phyloP scores from a whole-genome alignment of 352 stramenopile species.

The Phytopythium helicoides region DNA sequence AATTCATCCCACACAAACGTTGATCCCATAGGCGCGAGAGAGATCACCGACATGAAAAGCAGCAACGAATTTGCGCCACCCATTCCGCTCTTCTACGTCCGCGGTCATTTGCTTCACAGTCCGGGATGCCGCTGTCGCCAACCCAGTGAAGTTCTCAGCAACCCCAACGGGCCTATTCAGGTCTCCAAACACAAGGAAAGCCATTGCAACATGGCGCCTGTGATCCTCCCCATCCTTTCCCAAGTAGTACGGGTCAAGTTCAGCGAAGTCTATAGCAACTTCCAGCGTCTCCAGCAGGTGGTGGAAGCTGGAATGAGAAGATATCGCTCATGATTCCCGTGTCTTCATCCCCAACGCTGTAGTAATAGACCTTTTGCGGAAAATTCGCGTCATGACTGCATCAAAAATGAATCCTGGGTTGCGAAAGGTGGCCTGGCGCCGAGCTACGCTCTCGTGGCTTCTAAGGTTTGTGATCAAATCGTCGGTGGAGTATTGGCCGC shows the following conservation, averaged over 20 bases:
- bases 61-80: conserved; percentile 48
- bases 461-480: conserved; percentile 1
- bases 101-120: conserved; percentile 33
- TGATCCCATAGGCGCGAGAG: conserved; percentile 58
- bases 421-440: conserved; percentile 9
- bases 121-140: conserved; percentile 29
- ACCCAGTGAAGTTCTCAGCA: conserved; percentile 25
- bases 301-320: conserved; percentile 27
- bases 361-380: conserved; percentile 33
- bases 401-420: conserved; percentile 40
- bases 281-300: conserved; percentile 17
- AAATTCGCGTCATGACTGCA: conserved; percentile 33
- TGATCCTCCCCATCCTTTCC: conserved; percentile 8
- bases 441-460: not conserved
- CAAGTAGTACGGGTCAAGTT: conserved; percentile 4
- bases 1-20: conserved; percentile 88
- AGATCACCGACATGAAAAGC: conserved; percentile 86
- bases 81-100: conserved; percentile 21
- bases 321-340: conserved; percentile 23
- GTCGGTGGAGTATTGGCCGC: conserved; percentile 11
- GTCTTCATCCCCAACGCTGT: conserved; percentile 27
- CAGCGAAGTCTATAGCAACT: not conserved
- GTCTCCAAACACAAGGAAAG: conserved; percentile 78
- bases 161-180: conserved; percentile 33
- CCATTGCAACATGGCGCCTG: conserved; percentile 30